phyloP scores from a whole-genome alignment of 257 asterid genomes.

The Prunella vulgaris region DNA sequence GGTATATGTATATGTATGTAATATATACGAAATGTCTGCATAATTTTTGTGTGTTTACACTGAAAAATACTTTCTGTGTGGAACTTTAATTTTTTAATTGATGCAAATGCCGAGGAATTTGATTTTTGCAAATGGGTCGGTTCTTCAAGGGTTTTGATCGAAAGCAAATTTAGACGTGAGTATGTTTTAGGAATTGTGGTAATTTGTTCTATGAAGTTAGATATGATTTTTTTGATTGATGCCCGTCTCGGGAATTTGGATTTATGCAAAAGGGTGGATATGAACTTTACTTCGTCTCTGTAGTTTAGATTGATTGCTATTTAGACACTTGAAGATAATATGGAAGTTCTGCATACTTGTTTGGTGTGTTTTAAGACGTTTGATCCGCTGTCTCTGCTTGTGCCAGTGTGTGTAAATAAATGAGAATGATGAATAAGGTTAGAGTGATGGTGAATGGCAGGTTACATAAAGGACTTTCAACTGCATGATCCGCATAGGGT shows the following conservation, averaged over 20 bases:
- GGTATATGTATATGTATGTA: conserved; percentile 29
- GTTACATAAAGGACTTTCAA: conserved; percentile 80
- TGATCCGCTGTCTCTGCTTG: background rate
- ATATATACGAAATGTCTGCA: background rate
- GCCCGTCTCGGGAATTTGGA: conserved; percentile 2
- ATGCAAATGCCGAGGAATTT: conserved; percentile 6
- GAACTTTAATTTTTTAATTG: background rate
- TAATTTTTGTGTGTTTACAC: background rate
- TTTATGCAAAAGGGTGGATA: background rate
- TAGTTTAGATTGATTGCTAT: background rate
- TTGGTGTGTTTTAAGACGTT: background rate
- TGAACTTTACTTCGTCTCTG: background rate
- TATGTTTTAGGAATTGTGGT: background rate
- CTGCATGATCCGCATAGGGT: conserved; percentile 79
- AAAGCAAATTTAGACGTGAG: background rate
- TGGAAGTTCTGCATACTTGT: background rate
- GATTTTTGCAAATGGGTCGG: conserved; percentile 5
- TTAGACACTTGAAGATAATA: background rate
- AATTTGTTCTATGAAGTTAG: background rate
- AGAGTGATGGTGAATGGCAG: conserved; percentile 39
- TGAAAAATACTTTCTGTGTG: background rate
- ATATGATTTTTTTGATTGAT: no score
- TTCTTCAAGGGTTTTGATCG: background rate
- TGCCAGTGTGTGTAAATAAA: background rate
- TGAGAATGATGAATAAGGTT: conserved; percentile 14